These are phyloP conservation scores for Pichia insulana DNA, from an alignment of 805 yeast species.

Conservation along the genomic window DNA sequence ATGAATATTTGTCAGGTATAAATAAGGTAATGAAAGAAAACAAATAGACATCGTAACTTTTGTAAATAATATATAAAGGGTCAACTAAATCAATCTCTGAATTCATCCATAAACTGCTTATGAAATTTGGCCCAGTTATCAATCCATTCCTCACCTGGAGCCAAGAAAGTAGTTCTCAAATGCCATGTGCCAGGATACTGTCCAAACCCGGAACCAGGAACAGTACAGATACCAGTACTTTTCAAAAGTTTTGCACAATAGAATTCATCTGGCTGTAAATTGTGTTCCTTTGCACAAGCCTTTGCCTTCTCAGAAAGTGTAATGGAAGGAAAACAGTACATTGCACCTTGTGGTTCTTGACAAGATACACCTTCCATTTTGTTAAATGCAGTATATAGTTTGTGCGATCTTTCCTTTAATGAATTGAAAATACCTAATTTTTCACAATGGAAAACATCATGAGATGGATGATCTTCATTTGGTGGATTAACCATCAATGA, in stretches of 20 bases:
- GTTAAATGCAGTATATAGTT: conserved; percentile 61
- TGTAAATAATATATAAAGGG: neutral
- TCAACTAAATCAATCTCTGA: conserved; percentile 19
- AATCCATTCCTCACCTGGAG: conserved; percentile 92
- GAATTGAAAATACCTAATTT: conserved; percentile 51
- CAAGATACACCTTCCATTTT: conserved; percentile 77
- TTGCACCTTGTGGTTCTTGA: conserved; percentile 92
- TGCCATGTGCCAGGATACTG: conserved; percentile 86
- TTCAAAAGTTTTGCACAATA: conserved; percentile 82
- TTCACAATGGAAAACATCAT: conserved; percentile 56
- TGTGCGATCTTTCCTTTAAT: conserved; percentile 52
- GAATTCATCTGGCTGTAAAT: conserved; percentile 70
- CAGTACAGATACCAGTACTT: conserved; percentile 89
- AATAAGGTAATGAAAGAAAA: neutral
- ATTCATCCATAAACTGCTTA: conserved; percentile 53
- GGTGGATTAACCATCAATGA: conserved; percentile 96
- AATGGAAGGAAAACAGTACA: conserved; percentile 88
- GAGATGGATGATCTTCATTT: conserved; percentile 63
- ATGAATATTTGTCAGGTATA: too few relatives aligned
- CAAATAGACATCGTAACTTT: neutral
- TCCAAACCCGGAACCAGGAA: conserved; percentile 97
- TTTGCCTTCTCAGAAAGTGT: conserved; percentile 56
- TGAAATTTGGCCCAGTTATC: conserved; percentile 75
- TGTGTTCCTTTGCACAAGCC: conserved; percentile 46
- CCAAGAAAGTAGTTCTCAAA: conserved; percentile 91